Evolutionary conservation across 2,329 filamentous ascomycete species (phyloP), one percentile per base, ranked within the genome.

Genomic region (Alternaria brassicae): DNA sequence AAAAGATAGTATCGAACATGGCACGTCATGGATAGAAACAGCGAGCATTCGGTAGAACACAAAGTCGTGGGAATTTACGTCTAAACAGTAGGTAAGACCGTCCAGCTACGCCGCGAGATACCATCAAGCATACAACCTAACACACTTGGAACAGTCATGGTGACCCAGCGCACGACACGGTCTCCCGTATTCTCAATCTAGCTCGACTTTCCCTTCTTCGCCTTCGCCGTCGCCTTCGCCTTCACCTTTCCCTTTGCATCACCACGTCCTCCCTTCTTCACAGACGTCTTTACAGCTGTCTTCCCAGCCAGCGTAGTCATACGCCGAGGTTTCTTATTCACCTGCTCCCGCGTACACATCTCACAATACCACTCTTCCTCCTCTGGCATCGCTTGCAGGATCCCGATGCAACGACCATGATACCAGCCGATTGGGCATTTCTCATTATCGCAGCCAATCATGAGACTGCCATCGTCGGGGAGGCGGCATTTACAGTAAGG

Each of bases 371-470:
- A 63, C 12, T 34, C n/a, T 28, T 34, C 6, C 2, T 36, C 42
- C 17, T 44, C 36, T 6, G 40, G 25, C 1, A 51, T 34, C 6
- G 53, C 21, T 9, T 25, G 8, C 2, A n/a, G 7, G n/a, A 64
- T 17, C 9, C 40, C 30, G 3, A 64, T 34, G 21, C 62, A 64
- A 21, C 19, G 32, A 3, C 27, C 53, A 8, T 62, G 62, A 42
- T 55, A 60, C 62, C 59, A 62, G 0, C 51, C 25, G 1, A 60
- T 23, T 1, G 44, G 32, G 27, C 58, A 62, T 12, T 34, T n/a
- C 3, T 54, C 32, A 7, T 56, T 56, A 1, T 60, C 59, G 25
- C 62, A 64, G 4, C 12, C 27, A n/a, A 64, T 28, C 62, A 62
- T 60, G 2, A 58, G 5, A 3, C 21, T 28, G 2, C 53, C 56